These are phyloP conservation scores for Dendrothele bispora DNA, from an alignment of 768 basidiomycete species.

Conservation along the genomic window DNA sequence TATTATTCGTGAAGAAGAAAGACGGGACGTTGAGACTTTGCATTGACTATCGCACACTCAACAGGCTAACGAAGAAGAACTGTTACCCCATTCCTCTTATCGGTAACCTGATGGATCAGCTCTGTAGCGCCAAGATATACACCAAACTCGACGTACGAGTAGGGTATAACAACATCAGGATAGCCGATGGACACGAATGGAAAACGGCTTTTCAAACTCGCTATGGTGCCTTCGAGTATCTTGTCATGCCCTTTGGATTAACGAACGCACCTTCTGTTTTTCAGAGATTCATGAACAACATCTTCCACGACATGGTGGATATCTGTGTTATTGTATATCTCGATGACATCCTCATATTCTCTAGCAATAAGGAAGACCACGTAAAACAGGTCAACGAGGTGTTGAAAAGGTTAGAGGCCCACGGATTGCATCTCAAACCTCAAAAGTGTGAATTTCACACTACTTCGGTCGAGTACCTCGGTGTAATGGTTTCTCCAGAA, in stretches of 20 bases:
- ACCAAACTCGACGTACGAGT: constrained; percentile 38
- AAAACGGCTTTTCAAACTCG: constrained; percentile 42
- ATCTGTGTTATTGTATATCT: constrained; percentile 30
- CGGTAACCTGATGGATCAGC: constrained; percentile 27
- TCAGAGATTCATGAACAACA: constrained; percentile 35
- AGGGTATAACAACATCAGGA: constrained; percentile 41
- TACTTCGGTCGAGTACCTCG: constrained; percentile 14
- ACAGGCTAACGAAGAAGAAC: constrained; percentile 30
- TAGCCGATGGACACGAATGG: constrained; percentile 41
- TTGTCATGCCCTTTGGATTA: constrained; percentile 43
- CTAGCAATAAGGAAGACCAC: constrained; percentile 11
- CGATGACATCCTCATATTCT: constrained; percentile 28
- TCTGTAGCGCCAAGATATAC: constrained; percentile 24
- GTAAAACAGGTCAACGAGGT: constrained; percentile 12
- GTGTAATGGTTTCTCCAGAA: constrained; percentile 4
- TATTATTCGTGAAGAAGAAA: constrained; percentile 26
- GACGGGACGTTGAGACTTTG: constrained; percentile 17
- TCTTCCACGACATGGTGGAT: constrained; percentile 25
- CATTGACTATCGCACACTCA: constrained; percentile 24
- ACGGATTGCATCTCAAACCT: constrained; percentile 21
- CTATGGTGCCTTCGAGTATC: constrained; percentile 36
- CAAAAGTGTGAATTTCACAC: constrained; percentile 24
- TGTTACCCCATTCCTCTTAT: constrained; percentile 35
- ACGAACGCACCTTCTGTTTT: constrained; percentile 30
- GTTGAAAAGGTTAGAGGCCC: constrained; percentile 13